Base-by-base conservation (phyloP, 257 asterid genomes). In the Scutellaria galericulata region DNA sequence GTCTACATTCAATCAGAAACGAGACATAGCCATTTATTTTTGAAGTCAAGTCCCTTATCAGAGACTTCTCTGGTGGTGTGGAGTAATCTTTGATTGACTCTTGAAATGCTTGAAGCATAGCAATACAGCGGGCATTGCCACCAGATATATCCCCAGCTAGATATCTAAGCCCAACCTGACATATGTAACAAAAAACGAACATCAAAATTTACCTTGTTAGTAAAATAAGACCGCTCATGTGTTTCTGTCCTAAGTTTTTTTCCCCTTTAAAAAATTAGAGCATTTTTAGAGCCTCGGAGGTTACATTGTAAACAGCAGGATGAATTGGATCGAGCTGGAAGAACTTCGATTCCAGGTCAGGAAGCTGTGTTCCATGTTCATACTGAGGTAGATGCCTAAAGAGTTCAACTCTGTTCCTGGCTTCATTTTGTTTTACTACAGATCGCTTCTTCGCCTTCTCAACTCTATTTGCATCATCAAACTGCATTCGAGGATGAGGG, bases 401-500 rank as follows among this genome's bases (percentile, higher is more conserved):
- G 58, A 90, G 89, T 70, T 92, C 98, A 69, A 92, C 96, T 71
- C 89, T 82, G 79, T 83, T 90, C 83, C 77, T 86, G 45, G 88
- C 93, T 79, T 88, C 96, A 63, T 86, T 86, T 86, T 90, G 96
- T 77, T 88, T 90, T 27, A 92, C 88, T 4, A 90, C 90, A 4
- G 96, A 82, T 20, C 96, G 88, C 82, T 88, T 92, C 84, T 88
- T 92, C 55, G 97, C 96, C 87, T 92, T 92, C 70, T 90, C 97
- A 76, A 92, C 96, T 64, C 93, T 88, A 71, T 67, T 85, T 67
- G 84, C 79, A 74, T 92, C 98, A 68, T 92, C 98, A 79, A 92
- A 92, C 84, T 92, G 98, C 97, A 92, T 84, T 48, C 96, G 86
- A 5, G 98, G 98, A 82, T 87, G 90, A 68, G 95, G 98, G 67